These are phyloP conservation scores for Tricholoma terreum DNA, from an alignment of 768 basidiomycete species.

Conservation along the genomic window DNA sequence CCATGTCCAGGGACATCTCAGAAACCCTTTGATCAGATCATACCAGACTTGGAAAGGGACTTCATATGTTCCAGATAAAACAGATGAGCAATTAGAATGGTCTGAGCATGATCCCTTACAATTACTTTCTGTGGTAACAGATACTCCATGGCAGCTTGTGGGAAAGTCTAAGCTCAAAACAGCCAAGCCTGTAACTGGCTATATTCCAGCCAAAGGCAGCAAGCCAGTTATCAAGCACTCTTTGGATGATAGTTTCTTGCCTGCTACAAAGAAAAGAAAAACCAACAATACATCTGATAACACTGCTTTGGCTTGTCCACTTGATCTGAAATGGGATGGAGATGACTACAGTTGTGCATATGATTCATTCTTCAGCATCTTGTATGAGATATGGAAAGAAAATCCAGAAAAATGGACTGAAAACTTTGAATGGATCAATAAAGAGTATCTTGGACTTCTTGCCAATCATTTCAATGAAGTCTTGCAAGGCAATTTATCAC, in stretches of 20 bases:
- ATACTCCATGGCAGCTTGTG: background rate
- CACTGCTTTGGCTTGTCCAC: constrained; percentile 3
- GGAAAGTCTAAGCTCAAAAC: background rate
- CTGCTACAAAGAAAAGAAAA: background rate
- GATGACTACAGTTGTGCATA: constrained; percentile 24
- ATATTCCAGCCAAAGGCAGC: constrained; percentile 14
- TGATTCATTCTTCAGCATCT: constrained; percentile 18
- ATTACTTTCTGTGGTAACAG: background rate
- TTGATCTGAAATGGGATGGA: constrained; percentile 15
- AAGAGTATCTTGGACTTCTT: too few species aligned
- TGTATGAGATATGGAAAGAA: constrained; percentile 18
- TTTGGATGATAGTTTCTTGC: background rate
- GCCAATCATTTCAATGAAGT: background rate
- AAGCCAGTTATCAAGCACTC: constrained; percentile 1
- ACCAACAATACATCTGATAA: background rate
- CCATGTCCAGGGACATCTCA: too few species aligned
- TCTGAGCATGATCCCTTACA: background rate
- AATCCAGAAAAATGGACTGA: constrained; percentile 6
- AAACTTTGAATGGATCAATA: constrained; percentile 1
- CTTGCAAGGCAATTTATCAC: background rate
- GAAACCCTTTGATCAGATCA: too few species aligned
- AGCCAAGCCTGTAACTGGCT: constrained; percentile 17
- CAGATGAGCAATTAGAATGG: background rate
- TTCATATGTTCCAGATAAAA: background rate
- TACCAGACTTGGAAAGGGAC: background rate